These are phyloP conservation scores for Kalaharituber pfeilii DNA, from an alignment of 2,329 filamentous ascomycete species.

Conservation along the genomic window DNA sequence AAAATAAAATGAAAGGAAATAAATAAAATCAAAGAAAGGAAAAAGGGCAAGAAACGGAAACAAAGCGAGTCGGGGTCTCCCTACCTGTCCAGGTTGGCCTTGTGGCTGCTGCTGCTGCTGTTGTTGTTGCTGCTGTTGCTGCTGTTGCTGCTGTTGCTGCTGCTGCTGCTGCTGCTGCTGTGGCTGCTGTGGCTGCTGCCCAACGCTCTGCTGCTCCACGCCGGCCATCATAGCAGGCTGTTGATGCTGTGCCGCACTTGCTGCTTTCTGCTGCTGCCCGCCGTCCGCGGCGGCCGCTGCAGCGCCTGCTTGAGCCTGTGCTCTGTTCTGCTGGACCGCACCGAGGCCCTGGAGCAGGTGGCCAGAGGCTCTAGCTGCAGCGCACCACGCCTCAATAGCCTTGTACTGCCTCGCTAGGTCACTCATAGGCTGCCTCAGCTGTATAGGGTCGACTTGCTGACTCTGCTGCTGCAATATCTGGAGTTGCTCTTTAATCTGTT, in stretches of 20 bases:
- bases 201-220: background rate
- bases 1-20: too few relatives aligned
- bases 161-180: conserved; percentile 27
- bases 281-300: background rate
- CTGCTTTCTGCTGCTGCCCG: background rate
- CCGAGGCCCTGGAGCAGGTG: background rate
- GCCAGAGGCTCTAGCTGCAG: background rate
- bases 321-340: background rate
- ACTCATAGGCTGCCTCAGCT: conserved; percentile 13
- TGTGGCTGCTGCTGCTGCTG: conserved; percentile 15
- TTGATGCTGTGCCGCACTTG: conserved; percentile 6
- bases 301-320: background rate
- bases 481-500: conserved; percentile 10
- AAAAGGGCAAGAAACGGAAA: too few relatives aligned
- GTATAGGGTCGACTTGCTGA: conserved; percentile 11
- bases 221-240: background rate
- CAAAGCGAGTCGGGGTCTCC: background rate
- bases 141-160: conserved; percentile 20
- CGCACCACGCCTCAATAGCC: conserved; percentile 4
- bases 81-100: background rate
- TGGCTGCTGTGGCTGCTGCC: conserved; percentile 21
- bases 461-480: conserved; percentile 4
- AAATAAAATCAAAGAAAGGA: too few relatives aligned
- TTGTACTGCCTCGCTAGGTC: conserved; percentile 17
- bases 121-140: conserved; percentile 4